Evolutionary conservation across 2,329 filamentous ascomycete genomes (phyloP), one percentile per base, ranked within the genome.

Genomic region (Epichloe festucae): DNA sequence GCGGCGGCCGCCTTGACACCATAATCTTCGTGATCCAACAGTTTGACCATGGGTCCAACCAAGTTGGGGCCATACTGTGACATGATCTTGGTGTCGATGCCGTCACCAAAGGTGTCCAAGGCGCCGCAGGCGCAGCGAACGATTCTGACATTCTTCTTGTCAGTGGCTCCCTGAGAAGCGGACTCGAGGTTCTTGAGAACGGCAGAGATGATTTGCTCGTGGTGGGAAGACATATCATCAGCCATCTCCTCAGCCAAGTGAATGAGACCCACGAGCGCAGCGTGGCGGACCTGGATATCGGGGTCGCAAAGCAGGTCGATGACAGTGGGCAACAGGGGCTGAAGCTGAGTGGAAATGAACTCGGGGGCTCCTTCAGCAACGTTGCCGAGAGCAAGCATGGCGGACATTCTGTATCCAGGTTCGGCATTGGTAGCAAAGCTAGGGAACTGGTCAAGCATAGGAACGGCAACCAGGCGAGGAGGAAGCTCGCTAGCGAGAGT

Each of bases 291-390:
- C 60, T 83, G 82, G 59, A 82, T 77, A 58, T 94, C 87, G n/a
- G 79, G 74, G 64, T 98, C 93, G 64, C 89, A 78, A 40, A 98
- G 80, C 8, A 97, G 78, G 62, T 81, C 82, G 53, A 96, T 76
- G 53, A 97, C 82, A 59, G 87, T 77, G 47, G 93, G 93, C 66
- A 97, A 81, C 58, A 97, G 85, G 58, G 85, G 79, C 62, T 85
- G 78, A 56, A 97, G 80, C 70, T 98, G 93, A 19, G 90, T 95
- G 57, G 88, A 89, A 63, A 97, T 89, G 70, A 97, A 98, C 68
- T 98, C 93, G 15, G 93, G 93, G 34, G 93, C 91, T 60, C 93
- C 93, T 74, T 97, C 93, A 50, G 95, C 91, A 60, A 88, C 91
- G 74, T 91, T 94, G 54, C 91, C 91, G 5, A 98, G 79, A 47